Evolutionary conservation across 1,139 yeast species (phyloP).

Genomic region (Taphrina pruni): DNA sequence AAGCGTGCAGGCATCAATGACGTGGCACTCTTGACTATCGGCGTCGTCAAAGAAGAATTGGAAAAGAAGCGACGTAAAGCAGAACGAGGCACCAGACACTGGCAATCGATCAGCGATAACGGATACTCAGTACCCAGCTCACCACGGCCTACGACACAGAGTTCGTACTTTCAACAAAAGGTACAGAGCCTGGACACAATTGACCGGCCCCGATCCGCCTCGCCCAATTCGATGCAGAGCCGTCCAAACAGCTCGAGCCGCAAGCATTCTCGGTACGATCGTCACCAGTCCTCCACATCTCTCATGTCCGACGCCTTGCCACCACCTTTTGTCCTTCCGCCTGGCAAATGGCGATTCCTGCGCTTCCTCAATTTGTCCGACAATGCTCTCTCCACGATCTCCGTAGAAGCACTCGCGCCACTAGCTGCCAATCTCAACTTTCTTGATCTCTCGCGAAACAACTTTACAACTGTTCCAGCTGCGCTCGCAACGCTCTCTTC

Average conservation of each 20-base stretch:
- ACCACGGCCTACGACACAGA: conserved; percentile 24
- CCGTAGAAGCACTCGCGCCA: conserved; percentile 59
- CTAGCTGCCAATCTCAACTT: conserved; percentile 59
- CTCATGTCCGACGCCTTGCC: conserved; percentile 21
- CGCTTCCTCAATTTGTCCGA: conserved; percentile 66
- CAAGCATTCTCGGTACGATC: conserved; percentile 13
- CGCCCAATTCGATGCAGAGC: conserved; percentile 7
- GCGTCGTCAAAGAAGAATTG: conserved; percentile 62
- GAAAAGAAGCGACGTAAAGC: conserved; percentile 51
- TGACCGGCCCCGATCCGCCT: conserved; percentile 33
- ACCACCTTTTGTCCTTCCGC: conserved; percentile 50
- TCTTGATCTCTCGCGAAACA: conserved; percentile 64
- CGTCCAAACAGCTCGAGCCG: conserved; percentile 11
- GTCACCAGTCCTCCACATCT: conserved; percentile 23
- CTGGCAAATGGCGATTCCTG: conserved; percentile 61
- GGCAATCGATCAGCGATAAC: conserved; percentile 36
- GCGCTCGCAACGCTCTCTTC: conserved; percentile 60
- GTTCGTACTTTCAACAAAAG: neutral
- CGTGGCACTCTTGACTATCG: conserved; percentile 58
- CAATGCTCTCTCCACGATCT: conserved; percentile 59
- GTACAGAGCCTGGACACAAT: neutral
- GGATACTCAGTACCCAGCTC: conserved; percentile 5
- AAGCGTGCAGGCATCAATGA: conserved; percentile 60
- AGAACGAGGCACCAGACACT: conserved; percentile 53
- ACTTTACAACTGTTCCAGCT: conserved; percentile 59